Evolutionary conservation across 2,329 filamentous ascomycete species (phyloP).

Genomic region (Nothopassalora personata): DNA sequence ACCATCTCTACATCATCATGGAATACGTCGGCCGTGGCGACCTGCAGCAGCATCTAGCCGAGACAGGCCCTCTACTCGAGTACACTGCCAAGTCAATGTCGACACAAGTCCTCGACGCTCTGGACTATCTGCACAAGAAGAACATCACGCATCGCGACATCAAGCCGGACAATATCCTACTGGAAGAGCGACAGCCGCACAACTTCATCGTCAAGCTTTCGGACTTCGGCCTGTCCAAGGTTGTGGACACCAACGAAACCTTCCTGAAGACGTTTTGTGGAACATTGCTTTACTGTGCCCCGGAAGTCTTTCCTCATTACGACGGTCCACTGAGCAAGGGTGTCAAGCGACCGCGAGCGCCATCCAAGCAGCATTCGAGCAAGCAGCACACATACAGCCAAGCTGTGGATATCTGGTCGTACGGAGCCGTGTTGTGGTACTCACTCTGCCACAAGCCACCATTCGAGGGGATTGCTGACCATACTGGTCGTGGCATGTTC

Average conservation of each 20-base stretch:
- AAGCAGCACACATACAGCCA: slow-evolving; percentile 70
- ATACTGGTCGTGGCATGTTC: slow-evolving; percentile 72
- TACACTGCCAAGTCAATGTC: slow-evolving; percentile 65
- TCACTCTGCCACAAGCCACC: slow-evolving; percentile 74
- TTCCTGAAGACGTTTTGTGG: slow-evolving; percentile 96
- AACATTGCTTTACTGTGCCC: slow-evolving; percentile 90
- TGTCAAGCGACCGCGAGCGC: slow-evolving; percentile 53
- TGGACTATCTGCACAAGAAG: slow-evolving; percentile 78
- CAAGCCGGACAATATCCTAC: slow-evolving; percentile 95
- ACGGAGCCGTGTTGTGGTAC: slow-evolving; percentile 87
- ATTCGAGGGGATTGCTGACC: slow-evolving; percentile 71
- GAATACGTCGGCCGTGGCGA: slow-evolving; percentile 82
- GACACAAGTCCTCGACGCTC: slow-evolving; percentile 69
- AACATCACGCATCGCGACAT: slow-evolving; percentile 98
- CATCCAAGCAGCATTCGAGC: slow-evolving; percentile 34
- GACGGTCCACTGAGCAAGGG: slow-evolving; percentile 58
- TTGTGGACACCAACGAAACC: slow-evolving; percentile 74
- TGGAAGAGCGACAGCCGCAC: slow-evolving; percentile 61
- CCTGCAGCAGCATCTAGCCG: slow-evolving; percentile 65
- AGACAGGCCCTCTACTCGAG: slow-evolving; percentile 61
- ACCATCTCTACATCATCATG: slow-evolving; percentile 93
- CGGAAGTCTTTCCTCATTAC: slow-evolving; percentile 88
- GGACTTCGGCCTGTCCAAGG: slow-evolving; percentile 94
- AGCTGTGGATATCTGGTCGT: slow-evolving; percentile 92
- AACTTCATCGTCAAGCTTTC: slow-evolving; percentile 78